These are phyloP conservation scores for Exophiala dermatitidis DNA, from an alignment of 2,329 filamentous ascomycete genomes.

Conservation along the genomic window DNA sequence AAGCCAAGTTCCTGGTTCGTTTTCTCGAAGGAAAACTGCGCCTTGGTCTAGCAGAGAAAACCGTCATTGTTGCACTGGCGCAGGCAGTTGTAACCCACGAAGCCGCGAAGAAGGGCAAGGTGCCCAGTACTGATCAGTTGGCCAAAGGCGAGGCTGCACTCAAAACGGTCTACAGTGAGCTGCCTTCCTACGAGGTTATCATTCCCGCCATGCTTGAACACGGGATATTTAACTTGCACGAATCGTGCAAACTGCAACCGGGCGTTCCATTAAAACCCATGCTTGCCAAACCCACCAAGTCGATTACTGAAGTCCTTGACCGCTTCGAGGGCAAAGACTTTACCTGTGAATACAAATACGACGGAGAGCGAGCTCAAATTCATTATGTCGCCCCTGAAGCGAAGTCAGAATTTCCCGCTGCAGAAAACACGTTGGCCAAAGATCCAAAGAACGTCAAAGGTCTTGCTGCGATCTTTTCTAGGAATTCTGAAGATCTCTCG, in stretches of 20 bases:
- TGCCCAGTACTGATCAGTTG: constrained; percentile 67
- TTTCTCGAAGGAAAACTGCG: constrained; percentile 92
- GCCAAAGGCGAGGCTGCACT: constrained; percentile 77
- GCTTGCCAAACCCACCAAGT: constrained; percentile 97
- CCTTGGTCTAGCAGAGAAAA: constrained; percentile 84
- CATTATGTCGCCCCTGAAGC: constrained; percentile 87
- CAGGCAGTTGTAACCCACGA: constrained; percentile 86
- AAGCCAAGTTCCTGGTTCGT: constrained; percentile 87
- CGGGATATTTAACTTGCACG: constrained; percentile 73
- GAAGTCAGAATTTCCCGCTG: constrained; percentile 58
- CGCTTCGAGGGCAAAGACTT: constrained; percentile 93
- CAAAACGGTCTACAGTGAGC: constrained; percentile 87
- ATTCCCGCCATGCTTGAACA: constrained; percentile 81
- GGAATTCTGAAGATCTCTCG: constrained; percentile 93
- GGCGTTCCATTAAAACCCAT: constrained; percentile 96
- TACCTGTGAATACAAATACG: constrained; percentile 98
- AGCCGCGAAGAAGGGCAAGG: constrained; percentile 59
- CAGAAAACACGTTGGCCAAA: constrained; percentile 57
- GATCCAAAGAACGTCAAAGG: constrained; percentile 51
- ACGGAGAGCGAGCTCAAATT: constrained; percentile 96
- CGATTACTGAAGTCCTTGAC: constrained; percentile 93
- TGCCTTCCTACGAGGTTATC: constrained; percentile 92
- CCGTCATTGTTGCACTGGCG: constrained; percentile 79
- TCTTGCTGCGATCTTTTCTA: constrained; percentile 87
- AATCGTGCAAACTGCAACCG: constrained; percentile 83